Base-by-base conservation (phyloP, 352 stramenopile species). In the Phytophthora pinifolia region DNA sequence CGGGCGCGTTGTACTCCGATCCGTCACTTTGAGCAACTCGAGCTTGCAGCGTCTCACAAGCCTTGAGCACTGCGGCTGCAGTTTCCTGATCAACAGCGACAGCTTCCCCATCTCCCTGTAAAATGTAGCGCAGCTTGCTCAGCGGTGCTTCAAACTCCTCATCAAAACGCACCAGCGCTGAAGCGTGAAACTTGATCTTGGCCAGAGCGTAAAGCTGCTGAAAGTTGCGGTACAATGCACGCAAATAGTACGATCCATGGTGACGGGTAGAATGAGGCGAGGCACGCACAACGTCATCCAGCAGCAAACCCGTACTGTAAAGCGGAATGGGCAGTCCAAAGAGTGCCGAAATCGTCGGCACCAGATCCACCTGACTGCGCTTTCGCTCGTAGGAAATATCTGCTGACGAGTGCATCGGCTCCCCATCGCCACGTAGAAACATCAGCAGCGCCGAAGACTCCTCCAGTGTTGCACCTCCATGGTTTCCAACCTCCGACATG, bases 401-500 rank as follows among this genome's bases (percentile, higher is more conserved):
- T 3, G 35, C 27, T 0, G 17, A 44, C 10, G 49, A 32, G 15
- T 29, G 20, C 31, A 75, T 63, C 1, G 57, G 48, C 37, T 67
- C 44, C 12, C 70, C 70, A 31, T 87, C 70, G 13, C 76, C 74
- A 20, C 67, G 68, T 20, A 92, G 57, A 54, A 96, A 95, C 54
- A 92, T 67, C 44, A 96, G 57, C 8, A 96, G 54, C 2, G 87
- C 86, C 1, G 83, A 94, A 0, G 86, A 86, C 41, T 96, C 87
- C 48, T 94, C 86, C 1, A 93, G 48, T 0, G 86, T 94, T 4
- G 87, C 83, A 13, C 87, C 87, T 6, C 87, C 87, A 45, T 96
- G 87, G 34, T 95, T 96, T 4, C 87, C 87, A 18, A 87, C 75
- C 53, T 96, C 86, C 6, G 87, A 94, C 87, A 96, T 96, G 17